These are phyloP conservation scores for Schizochytrium sp. DNA, from an alignment of 108 stramenopile species.

Conservation along the genomic window DNA sequence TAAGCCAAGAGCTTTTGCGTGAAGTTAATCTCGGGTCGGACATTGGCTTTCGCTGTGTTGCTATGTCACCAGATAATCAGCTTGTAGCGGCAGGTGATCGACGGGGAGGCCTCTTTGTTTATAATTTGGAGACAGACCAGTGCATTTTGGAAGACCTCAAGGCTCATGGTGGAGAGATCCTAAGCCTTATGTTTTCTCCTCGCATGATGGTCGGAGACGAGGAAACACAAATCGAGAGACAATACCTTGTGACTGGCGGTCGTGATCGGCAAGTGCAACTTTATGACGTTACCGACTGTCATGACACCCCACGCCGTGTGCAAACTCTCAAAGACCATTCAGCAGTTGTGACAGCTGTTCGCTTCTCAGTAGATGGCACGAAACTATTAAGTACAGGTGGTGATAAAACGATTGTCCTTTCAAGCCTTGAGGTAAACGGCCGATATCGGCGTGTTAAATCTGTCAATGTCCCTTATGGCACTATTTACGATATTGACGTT, in stretches of 20 bases:
- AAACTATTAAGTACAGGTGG: slow-evolving; percentile 55
- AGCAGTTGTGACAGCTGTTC: slow-evolving; percentile 53
- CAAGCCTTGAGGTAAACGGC: not conserved
- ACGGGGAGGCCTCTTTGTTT: not conserved
- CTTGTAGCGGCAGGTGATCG: slow-evolving; percentile 32
- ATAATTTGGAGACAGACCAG: slow-evolving; percentile 13
- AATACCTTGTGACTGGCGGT: not conserved
- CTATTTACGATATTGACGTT: slow-evolving; percentile 59
- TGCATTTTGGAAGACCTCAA: not conserved
- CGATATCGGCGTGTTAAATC: not conserved
- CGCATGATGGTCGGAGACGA: not conserved
- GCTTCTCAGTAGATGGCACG: slow-evolving; percentile 52
- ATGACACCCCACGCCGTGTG: not conserved
- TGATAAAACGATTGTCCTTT: slow-evolving; percentile 50
- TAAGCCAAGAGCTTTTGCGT: slow-evolving; percentile 11
- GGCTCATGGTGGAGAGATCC: slow-evolving; percentile 54
- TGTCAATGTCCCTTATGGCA: slow-evolving; percentile 12
- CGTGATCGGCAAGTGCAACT: slow-evolving; percentile 60
- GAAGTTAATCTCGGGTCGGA: slow-evolving; percentile 1
- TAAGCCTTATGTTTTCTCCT: slow-evolving; percentile 54
- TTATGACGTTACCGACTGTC: not conserved
- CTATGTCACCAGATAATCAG: not conserved
- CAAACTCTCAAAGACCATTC: slow-evolving; percentile 64
- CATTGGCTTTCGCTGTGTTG: not conserved
- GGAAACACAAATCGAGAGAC: not conserved